Percentiles rank a stretch among this genome's conserved stretches.
Evolutionary conservation across 257 asterid genomes (phyloP).

Genomic region (Primulina eburnea): DNA sequence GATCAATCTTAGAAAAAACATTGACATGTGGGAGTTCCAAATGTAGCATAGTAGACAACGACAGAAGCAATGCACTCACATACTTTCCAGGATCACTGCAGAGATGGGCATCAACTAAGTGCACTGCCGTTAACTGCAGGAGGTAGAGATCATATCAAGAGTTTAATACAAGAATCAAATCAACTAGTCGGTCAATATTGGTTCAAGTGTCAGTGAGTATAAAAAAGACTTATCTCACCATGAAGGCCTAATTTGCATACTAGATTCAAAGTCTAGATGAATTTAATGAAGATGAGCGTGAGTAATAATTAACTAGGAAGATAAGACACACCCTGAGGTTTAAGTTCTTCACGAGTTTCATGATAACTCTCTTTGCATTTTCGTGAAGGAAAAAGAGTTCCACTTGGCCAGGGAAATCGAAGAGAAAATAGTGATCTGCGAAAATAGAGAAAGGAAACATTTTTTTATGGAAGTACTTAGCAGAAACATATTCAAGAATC

Average conservation of each 20-base stretch:
- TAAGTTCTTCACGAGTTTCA: conserved; percentile 80
- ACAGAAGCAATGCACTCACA: conserved; percentile 84
- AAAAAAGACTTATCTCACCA: not conserved
- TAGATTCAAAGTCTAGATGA: conserved; percentile 1
- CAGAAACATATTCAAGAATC: conserved; percentile 4
- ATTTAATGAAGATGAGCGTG: conserved; percentile 10
- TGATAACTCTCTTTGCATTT: conserved; percentile 72
- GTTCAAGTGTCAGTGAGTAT: not conserved
- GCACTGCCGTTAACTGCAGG: conserved; percentile 90
- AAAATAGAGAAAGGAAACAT: conserved; percentile 26
- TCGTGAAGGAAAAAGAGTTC: conserved; percentile 91
- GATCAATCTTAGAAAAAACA: conserved; percentile 94
- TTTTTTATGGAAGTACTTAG: conserved; percentile 13
- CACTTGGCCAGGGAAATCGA: conserved; percentile 99
- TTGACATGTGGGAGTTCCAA: conserved; percentile 95
- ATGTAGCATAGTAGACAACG: conserved; percentile 91
- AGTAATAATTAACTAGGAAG: conserved; percentile 15
- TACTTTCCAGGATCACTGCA: conserved; percentile 98
- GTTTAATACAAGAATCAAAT: not conserved
- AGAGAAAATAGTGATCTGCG: conserved; percentile 96
- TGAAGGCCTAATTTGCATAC: conserved; percentile 19
- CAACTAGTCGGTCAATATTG: conserved; percentile 16
- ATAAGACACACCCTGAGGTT: conserved; percentile 64
- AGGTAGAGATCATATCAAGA: conserved; percentile 15
- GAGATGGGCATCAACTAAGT: conserved; percentile 93